Conservation (phyloP, 2,329 filamentous ascomycete genomes). For the Epichloe glyceriae region DNA sequence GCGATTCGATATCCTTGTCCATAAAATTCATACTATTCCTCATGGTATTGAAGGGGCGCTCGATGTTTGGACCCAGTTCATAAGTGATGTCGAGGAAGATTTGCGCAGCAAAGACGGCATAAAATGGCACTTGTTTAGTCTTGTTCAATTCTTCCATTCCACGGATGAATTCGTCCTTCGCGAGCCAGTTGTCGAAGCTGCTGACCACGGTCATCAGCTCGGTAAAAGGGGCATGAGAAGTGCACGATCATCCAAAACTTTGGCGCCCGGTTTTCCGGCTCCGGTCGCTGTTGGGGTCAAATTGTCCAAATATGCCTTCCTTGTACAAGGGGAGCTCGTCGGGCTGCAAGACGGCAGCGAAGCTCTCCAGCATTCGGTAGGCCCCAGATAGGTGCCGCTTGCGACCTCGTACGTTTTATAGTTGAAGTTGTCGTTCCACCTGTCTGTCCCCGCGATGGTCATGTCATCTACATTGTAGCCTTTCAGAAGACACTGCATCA, state of each 20-base stretch:
- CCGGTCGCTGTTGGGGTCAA: slow-evolving; percentile 15
- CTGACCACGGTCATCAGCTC: slow-evolving; percentile 17
- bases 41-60: slow-evolving; percentile 4
- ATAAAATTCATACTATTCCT: not conserved
- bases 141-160: slow-evolving; percentile 19
- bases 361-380: not conserved
- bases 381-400: not conserved
- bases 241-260: slow-evolving; percentile 22
- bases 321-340: slow-evolving; percentile 10
- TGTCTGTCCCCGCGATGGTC: not conserved
- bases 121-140: slow-evolving; percentile 20
- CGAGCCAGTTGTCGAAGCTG: slow-evolving; percentile 7
- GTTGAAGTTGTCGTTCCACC: not conserved
- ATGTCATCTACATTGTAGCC: not conserved
- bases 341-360: slow-evolving; percentile 6
- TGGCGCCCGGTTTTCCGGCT: slow-evolving; percentile 13
- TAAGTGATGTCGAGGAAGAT: slow-evolving; percentile 29
- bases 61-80: slow-evolving; percentile 11
- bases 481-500: not conserved
- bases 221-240: slow-evolving; percentile 20
- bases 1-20: not conserved
- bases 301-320: slow-evolving; percentile 14
- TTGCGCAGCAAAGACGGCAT: slow-evolving; percentile 26
- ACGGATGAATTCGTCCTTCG: slow-evolving; percentile 25
- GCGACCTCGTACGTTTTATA: not conserved